Evolutionary conservation across 179 eudicot species (phyloP).

Genomic region (Carnegiea gigantea): DNA sequence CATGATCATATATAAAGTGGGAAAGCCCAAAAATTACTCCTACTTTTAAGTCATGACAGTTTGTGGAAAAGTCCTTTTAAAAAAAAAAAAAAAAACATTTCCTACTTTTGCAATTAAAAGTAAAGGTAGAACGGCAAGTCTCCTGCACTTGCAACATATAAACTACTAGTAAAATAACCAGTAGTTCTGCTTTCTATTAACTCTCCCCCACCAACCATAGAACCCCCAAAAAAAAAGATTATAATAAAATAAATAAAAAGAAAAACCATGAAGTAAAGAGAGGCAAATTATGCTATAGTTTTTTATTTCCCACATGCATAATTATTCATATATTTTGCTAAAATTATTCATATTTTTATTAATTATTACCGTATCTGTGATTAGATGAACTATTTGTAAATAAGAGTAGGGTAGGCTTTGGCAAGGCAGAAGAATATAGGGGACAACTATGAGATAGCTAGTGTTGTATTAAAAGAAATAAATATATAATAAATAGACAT

Average conservation of each 20-base stretch:
- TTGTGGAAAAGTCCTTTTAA: slow-evolving; percentile 1
- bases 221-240: neutral
- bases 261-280: neutral
- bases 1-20: neutral
- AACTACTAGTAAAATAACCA: neutral
- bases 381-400: too few relatives aligned
- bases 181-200: neutral
- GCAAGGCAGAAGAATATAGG: too few relatives aligned
- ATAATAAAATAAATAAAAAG: too few relatives aligned
- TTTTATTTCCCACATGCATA: too few relatives aligned
- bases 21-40: slow-evolving; percentile 25
- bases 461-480: too few relatives aligned
- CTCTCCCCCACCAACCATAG: neutral
- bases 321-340: too few relatives aligned
- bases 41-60: slow-evolving; percentile 12
- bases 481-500: too few relatives aligned
- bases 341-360: too few relatives aligned
- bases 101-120: slow-evolving; percentile 31
- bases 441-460: too few relatives aligned
- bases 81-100: neutral
- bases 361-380: too few relatives aligned
- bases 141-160: neutral
- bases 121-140: slow-evolving; percentile 11
- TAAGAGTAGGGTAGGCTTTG: too few relatives aligned
- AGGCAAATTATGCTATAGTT: neutral